Evolutionary conservation across 257 asterid species (phyloP), one percentile per base, ranked within the genome.

Genomic region (Lycium ferocissimum): DNA sequence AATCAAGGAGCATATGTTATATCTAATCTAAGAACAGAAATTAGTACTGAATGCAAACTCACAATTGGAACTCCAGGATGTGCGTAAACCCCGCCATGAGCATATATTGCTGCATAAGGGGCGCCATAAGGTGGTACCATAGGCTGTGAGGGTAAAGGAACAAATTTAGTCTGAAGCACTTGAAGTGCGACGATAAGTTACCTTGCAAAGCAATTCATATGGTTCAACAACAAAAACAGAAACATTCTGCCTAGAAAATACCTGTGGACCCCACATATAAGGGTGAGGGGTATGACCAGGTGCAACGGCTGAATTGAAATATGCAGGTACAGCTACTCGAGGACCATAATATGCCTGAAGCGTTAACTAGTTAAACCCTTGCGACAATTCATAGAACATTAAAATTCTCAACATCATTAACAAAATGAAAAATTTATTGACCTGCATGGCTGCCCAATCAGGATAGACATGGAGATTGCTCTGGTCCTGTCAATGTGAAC

Each of bases 231-330:
- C 26, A 12, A 22, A 71, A 51, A 51, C 65, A 51, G 14, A 8
- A 51, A 76, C n/a, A 14, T 26, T 76, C 63, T 76, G 65, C 82
- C 26, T 0, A 26, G 26, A 3, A 51, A 87, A 63, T 89, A 97
- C 99, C 99, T 97, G 99, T 13, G 99, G 98, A 54, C 92, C 98
- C 99, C 99, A 97, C 95, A 97, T 94, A 85, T 92, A 97, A 79
- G 98, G 95, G 62, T 93, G 97, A 40, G 94, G 94, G 7, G 94
- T 87, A 35, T 93, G 99, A 83, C 96, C 95, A 84, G 98, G 88
- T 84, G 95, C 93, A 88, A 92, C 94, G 10, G 94, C 92, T 6
- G 99, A 89, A 90, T 91, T 97, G 91, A 94, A 76, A 86, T 91
- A 97, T 61, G 99, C 94, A 17, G 98, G 99, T 56, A 95, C 92